These are phyloP conservation scores for Tylopilus rubrobrunneus DNA, from an alignment of 768 basidiomycete genomes.

Conservation along the genomic window DNA sequence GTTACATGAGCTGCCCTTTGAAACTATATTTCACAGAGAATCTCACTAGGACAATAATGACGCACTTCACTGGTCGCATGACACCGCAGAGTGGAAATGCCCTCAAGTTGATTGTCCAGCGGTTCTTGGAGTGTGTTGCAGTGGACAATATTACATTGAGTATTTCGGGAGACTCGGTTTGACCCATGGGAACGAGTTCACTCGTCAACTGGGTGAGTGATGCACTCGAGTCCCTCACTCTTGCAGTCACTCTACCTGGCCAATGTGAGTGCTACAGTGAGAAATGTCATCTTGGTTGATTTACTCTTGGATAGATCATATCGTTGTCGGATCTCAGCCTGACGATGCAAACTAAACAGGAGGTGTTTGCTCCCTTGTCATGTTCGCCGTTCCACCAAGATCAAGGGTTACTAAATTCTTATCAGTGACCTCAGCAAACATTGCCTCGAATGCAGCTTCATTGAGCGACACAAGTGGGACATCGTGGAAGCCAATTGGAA, in stretches of 20 bases:
- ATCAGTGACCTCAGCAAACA: too few relatives aligned
- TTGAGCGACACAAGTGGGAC: too few relatives aligned
- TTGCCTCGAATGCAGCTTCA: too few relatives aligned
- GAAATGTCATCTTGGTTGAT: background rate
- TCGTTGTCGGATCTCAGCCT: too few relatives aligned
- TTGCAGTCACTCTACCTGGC: slow-evolving; percentile 61
- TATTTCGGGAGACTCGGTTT: slow-evolving; percentile 57
- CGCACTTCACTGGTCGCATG: slow-evolving; percentile 61
- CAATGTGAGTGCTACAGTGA: slow-evolving; percentile 36
- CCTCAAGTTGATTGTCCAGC: slow-evolving; percentile 50
- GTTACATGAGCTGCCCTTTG: background rate
- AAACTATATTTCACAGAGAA: background rate
- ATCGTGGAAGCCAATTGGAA: too few relatives aligned
- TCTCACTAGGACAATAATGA: slow-evolving; percentile 30
- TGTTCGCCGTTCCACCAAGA: too few relatives aligned
- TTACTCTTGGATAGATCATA: slow-evolving; percentile 36
- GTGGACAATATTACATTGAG: slow-evolving; percentile 60
- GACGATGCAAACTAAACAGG: too few relatives aligned
- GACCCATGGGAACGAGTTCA: slow-evolving; percentile 47
- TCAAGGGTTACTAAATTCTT: too few relatives aligned
- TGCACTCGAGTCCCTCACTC: slow-evolving; percentile 65
- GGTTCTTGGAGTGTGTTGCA: slow-evolving; percentile 65
- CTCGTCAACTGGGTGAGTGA: slow-evolving; percentile 61
- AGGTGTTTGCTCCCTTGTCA: too few relatives aligned
- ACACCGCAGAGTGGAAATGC: slow-evolving; percentile 54